Base-by-base conservation (phyloP, 2,329 filamentous ascomycete genomes). In the Botryosphaeria dothidea region DNA sequence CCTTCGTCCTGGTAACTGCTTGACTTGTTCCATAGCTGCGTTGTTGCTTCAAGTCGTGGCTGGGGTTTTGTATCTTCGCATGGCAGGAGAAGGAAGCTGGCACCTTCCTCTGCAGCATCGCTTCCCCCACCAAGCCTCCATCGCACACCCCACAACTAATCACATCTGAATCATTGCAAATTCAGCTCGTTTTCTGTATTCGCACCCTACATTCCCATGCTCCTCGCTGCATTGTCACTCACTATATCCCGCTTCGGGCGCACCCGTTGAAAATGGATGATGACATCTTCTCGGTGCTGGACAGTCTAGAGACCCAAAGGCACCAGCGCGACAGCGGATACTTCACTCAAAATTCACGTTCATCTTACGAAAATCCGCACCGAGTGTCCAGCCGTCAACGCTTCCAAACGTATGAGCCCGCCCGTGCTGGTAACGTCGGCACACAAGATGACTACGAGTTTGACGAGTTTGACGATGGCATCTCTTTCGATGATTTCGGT, bases 271-370 rank as follows among this genome's bases (percentile, higher is more conserved):
- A 64, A 6, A 54, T 54, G 38, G 48, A 45, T 54, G n/a, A 56
- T 6, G 62, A 57, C 19, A 25, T 67, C n/a, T 63, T 66, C 34
- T 65, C 64, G n/a, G 43, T 67, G 21, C 52, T 66, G 27, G 61
- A 65, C 31, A n/a, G 41, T 5, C 19, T 60, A 13, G 51, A 60
- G 19, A 43, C 5, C 34, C 41, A 51, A n/a, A 31, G n/a, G 36
- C 45, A 17, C 13, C 23, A 23, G 7, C 23, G 36, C 9, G 38
- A 46, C 62, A 38, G 21, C 27, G 34, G 17, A 5, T 21, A 58
- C 46, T 21, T 21, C 43, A 49, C 21, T n/a, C 62, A 58, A 13
- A 9, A 11, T 17, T 36, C 45, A 15, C 38, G 21, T n/a, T 7
- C 5, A 21, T 8, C 49, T 2, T 36, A 48, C 11, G 13, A 23